phyloP scores from a whole-genome alignment of 2,329 filamentous ascomycete genomes.

The Alternaria panax region DNA sequence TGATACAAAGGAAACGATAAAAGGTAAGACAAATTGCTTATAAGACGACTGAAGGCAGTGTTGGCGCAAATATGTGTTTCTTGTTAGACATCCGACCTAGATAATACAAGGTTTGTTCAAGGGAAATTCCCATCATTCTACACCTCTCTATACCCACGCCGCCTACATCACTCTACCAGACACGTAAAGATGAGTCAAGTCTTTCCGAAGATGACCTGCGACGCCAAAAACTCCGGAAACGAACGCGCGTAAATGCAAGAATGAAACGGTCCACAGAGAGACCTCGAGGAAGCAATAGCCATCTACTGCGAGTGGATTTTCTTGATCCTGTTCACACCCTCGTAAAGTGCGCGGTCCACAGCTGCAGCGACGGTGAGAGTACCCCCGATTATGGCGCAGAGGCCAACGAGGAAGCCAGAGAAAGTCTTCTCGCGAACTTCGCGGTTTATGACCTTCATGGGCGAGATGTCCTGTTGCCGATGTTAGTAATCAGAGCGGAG shows the following conservation, averaged over 20 bases:
- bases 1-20: neutral
- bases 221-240: conserved; percentile 14
- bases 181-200: neutral
- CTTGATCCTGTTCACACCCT: conserved; percentile 83
- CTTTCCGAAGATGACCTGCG: neutral
- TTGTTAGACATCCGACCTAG: neutral
- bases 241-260: conserved; percentile 11
- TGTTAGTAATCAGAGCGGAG: conserved; percentile 14
- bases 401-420: conserved; percentile 87
- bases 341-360: conserved; percentile 88
- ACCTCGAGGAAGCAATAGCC: neutral
- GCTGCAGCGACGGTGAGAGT: conserved; percentile 96
- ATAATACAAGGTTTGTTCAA: conserved; percentile 6
- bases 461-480: conserved; percentile 85
- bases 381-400: conserved; percentile 93
- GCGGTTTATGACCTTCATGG: conserved; percentile 99
- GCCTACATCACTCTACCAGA: neutral
- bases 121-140: neutral
- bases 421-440: conserved; percentile 91
- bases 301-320: conserved; percentile 74
- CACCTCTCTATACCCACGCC: neutral
- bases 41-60: neutral
- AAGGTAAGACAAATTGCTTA: neutral
- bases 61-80: neutral
- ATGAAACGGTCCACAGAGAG: neutral